These are phyloP conservation scores for Psidium friedrichsthalianum DNA, from an alignment of 345 rosid genomes.

Conservation along the genomic window DNA sequence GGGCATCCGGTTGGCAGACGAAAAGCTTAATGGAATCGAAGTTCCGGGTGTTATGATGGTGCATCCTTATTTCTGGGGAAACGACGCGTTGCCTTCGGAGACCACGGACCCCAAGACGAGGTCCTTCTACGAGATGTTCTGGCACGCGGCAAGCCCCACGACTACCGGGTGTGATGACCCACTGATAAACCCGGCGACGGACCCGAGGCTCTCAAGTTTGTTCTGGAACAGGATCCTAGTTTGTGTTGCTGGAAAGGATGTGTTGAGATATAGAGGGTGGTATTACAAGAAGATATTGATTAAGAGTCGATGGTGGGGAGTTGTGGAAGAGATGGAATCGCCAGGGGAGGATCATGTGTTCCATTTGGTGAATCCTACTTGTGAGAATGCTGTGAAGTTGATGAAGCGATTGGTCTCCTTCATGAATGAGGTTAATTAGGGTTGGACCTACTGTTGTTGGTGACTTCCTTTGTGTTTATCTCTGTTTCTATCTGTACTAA, in stretches of 20 bases:
- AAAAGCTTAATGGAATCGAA: neutral
- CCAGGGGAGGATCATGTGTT: constrained; percentile 29
- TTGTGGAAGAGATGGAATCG: constrained; percentile 10
- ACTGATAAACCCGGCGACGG: constrained; percentile 14
- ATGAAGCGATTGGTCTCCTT: constrained; percentile 14
- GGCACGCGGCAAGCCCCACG: constrained; percentile 14
- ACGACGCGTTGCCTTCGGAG: constrained; percentile 3
- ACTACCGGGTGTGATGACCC: constrained; percentile 16
- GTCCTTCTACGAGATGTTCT: neutral
- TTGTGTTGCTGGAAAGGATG: constrained; percentile 27
- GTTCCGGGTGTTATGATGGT: constrained; percentile 9
- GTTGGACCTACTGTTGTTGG: neutral
- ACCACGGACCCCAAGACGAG: neutral
- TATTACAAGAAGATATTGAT: constrained; percentile 12
- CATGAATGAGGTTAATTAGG: neutral
- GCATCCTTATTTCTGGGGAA: constrained; percentile 27
- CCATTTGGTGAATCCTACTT: constrained; percentile 13
- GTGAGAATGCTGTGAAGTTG: constrained; percentile 11
- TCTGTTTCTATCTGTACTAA: no score
- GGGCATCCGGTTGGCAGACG: neutral
- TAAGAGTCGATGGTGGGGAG: constrained; percentile 16
- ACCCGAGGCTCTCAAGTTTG: constrained; percentile 5
- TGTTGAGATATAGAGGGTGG: constrained; percentile 11
- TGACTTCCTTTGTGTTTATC: neutral
- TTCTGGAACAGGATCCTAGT: constrained; percentile 13